These are phyloP conservation scores for Nephelium lappaceum DNA, from an alignment of 345 rosid species.

Conservation along the genomic window DNA sequence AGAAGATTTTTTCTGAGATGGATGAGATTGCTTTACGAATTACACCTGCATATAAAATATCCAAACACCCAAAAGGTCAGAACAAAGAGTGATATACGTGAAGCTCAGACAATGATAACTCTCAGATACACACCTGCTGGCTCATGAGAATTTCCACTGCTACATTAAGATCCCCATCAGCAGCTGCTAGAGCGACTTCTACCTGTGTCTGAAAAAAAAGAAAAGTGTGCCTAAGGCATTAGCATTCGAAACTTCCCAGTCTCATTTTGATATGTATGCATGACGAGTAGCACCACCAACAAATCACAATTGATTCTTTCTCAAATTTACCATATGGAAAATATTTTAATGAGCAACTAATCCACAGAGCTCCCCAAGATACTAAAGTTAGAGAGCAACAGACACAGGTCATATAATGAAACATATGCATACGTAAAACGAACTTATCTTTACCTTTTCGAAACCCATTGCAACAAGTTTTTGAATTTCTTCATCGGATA, in stretches of 20 bases:
- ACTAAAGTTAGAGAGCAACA: background rate
- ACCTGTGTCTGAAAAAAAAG: conserved; percentile 78
- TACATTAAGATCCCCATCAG: conserved; percentile 83
- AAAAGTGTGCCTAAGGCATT: conserved; percentile 11
- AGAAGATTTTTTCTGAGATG: background rate
- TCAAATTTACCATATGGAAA: too few relatives aligned
- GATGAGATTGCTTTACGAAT: conserved; percentile 3
- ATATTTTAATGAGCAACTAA: background rate
- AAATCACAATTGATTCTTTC: background rate
- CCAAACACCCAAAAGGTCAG: conserved; percentile 2
- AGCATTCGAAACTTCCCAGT: background rate
- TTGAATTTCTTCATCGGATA: conserved; percentile 72
- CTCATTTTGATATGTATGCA: background rate
- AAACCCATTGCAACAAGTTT: conserved; percentile 93
- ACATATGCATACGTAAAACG: background rate
- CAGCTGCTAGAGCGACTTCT: conserved; percentile 95
- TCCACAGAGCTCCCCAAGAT: background rate
- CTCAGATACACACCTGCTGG: conserved; percentile 61
- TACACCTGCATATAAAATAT: conserved; percentile 38
- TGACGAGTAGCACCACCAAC: background rate
- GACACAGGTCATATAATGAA: background rate
- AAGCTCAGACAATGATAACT: background rate
- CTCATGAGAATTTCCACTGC: conserved; percentile 96
- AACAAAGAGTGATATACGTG: background rate
- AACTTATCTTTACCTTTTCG: conserved; percentile 57